Evolutionary conservation across 2,329 filamentous ascomycete species (phyloP).

Genomic region (Aspergillus sojae): DNA sequence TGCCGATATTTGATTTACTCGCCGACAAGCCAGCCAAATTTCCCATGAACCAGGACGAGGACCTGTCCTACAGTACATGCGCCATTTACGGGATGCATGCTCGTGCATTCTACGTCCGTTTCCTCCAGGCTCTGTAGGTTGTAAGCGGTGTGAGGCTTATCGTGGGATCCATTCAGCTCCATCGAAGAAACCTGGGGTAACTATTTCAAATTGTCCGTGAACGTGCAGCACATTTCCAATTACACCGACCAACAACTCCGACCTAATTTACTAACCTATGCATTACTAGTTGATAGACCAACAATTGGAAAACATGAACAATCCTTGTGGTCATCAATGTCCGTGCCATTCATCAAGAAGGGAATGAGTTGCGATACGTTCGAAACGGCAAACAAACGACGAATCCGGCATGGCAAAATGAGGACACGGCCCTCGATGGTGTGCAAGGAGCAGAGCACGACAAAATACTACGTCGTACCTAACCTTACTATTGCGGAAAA

Average conservation of each 20-base stretch:
- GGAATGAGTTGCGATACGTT: not conserved
- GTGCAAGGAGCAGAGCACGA: not conserved
- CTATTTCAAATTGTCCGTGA: not conserved
- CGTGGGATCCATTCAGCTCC: not conserved
- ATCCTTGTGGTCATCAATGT: not conserved
- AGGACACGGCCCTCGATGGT: not conserved
- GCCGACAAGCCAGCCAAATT: not conserved
- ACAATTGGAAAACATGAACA: not conserved
- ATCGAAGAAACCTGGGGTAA: not conserved
- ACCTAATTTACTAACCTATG: not conserved
- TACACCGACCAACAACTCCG: not conserved
- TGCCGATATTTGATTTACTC: not conserved
- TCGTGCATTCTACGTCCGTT: not conserved
- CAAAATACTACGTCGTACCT: not conserved
- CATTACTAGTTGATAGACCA: not conserved
- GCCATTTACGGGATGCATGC: not conserved
- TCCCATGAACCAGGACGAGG: slow-evolving; percentile 1
- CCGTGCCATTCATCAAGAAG: not conserved
- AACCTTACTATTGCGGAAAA: not conserved
- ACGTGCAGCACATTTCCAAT: not conserved
- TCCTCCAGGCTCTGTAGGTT: not conserved
- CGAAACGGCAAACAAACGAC: not conserved
- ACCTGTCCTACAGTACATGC: not conserved
- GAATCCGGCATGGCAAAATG: not conserved
- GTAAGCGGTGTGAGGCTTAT: slow-evolving; percentile 5